Evolutionary conservation across 73 alveolate genomes (phyloP).

Genomic region (Tetrahymena elliotti): DNA sequence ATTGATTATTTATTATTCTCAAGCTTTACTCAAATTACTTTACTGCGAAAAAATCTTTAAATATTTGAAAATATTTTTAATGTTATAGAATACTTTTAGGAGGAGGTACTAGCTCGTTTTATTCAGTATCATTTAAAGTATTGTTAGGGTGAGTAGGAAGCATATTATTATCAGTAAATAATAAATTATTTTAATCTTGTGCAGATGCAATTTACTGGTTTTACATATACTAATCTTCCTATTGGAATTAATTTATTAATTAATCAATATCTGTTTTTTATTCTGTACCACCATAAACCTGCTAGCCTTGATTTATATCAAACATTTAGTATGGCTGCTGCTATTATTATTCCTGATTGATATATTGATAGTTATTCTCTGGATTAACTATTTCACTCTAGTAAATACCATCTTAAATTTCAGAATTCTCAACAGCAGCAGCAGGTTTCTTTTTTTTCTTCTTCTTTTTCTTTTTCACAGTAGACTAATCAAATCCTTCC

Average conservation of each 20-base stretch:
- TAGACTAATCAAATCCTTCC: not conserved
- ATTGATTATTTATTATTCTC: not conserved
- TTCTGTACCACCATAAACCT: not conserved
- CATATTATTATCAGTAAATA: not conserved
- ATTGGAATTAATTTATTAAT: not conserved
- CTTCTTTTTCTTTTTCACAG: not conserved
- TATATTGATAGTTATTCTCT: not conserved
- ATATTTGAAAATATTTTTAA: not conserved
- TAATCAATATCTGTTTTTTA: not conserved
- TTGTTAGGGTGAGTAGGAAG: not conserved
- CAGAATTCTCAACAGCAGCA: not conserved
- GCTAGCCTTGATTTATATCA: not conserved
- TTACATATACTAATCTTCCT: not conserved
- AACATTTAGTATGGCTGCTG: not conserved
- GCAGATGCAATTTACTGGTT: not conserved
- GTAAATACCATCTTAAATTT: not conserved
- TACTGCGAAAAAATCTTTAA: not conserved
- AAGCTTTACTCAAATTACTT: not conserved
- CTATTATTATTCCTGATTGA: too few relatives aligned
- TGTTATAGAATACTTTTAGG: not conserved
- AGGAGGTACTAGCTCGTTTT: not conserved
- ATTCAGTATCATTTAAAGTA: not conserved
- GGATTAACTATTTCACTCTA: not conserved
- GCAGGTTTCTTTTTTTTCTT: not conserved
- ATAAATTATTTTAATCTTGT: not conserved